A percentile compares a stretch with the other conserved stretches of the same genome.
These are phyloP conservation scores for Tulasnella sp. DNA, from an alignment of 768 basidiomycete genomes.

Conservation along the genomic window DNA sequence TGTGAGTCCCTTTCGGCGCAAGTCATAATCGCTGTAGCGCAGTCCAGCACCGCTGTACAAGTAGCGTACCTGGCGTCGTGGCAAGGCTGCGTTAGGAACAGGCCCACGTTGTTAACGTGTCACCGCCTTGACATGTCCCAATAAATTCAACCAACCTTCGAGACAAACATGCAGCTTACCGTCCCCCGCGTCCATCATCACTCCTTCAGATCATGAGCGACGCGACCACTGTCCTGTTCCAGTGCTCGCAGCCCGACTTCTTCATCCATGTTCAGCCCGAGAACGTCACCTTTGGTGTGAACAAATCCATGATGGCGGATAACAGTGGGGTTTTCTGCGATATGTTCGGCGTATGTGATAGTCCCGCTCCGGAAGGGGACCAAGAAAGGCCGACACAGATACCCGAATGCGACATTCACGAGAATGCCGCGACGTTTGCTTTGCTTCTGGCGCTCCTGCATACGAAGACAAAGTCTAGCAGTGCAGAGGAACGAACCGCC, in stretches of 20 bases:
- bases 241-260: constrained; percentile 43
- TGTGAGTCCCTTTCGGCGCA: no score
- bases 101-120: no score
- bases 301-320: constrained; percentile 35
- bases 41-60: no score
- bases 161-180: not conserved
- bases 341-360: constrained; percentile 54
- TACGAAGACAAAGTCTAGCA: constrained; percentile 26
- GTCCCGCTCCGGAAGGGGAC: constrained; percentile 16
- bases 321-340: constrained; percentile 53
- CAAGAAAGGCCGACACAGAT: constrained; percentile 11
- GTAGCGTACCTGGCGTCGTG: no score
- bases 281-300: constrained; percentile 24
- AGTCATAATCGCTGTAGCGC: no score
- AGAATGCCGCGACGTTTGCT: constrained; percentile 36
- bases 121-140: not conserved
- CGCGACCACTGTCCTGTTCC: constrained; percentile 25
- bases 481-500: not conserved
- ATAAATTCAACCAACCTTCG: not conserved
- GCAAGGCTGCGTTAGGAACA: no score
- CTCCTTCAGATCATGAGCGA: not conserved
- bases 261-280: constrained; percentile 43
- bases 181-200: not conserved
- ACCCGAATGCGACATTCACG: constrained; percentile 37
- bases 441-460: constrained; percentile 47